Evolutionary conservation across 108 stramenopile species (phyloP), one percentile per base, ranked within the genome.

Genomic region (Conticribra guillardii): DNA sequence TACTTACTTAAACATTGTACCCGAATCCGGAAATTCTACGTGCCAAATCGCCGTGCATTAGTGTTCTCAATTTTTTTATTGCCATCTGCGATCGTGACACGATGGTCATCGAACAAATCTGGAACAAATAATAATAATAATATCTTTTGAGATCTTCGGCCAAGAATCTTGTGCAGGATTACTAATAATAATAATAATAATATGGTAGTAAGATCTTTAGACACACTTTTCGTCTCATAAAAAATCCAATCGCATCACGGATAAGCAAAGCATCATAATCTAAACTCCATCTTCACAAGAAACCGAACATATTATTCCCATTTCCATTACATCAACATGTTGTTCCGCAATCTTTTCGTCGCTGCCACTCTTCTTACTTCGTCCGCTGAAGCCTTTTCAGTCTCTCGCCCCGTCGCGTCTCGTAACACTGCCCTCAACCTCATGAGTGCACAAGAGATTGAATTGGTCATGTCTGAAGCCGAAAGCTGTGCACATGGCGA

Each of bases 401-500:
- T 51, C 74, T 48, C 67, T 45, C 66, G 64, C 52, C 34, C 64
- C 18, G 61, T 23, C n/a, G 60, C 37, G 32, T 78, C 87, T 11
- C 37, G 37, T 8, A 66, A 46, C 48, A 84, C 85, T 18, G 85
- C 84, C 52, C 84, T 81, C 58, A 67, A 72, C 31, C 62, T 92
- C 53, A 69, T 93, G 78, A 66, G 83, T 17, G 84, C 86, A 41
- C 77, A 73, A 24, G 91, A 93, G 52, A 69, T 85, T 32, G 52
- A 78, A 1, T 30, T 82, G 8, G 86, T 93, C 67, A 60, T 93
- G 47, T 30, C 67, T 19, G 60, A 75, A 32, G 87, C 86, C 16
- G 48, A 84, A 17, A 71, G 71, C 33, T 93, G 91, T 59, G 82
- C 76, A 3, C 77, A 74, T 3, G 77, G 83, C 4, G 91, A 93